Evolutionary conservation across 129 eudicot species (phyloP), one percentile per base, ranked within the genome.

Genomic region (Lactuca saligna): DNA sequence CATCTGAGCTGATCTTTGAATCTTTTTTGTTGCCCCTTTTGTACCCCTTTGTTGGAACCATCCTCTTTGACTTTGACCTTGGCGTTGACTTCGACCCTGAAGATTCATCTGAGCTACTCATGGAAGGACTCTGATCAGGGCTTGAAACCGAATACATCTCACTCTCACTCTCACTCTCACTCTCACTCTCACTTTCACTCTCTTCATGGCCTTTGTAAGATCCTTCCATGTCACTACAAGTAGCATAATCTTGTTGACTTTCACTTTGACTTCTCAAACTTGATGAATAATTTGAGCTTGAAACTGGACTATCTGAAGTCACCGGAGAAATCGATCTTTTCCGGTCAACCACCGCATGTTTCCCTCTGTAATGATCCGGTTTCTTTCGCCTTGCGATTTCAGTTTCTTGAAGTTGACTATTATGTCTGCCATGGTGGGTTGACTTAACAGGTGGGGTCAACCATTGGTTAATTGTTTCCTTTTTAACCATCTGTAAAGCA

Each of bases 211-310:
- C 79, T 62, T 35, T 63, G 41, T 68, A 72, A 65, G 71, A 75
- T 55, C 77, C 84, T 71, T 85, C 85, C 35, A 77, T 83, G 6
- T 75, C 85, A 49, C 78, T 72, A 55, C 20, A 11, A 57, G 61
- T 41, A 42, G 41, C 70, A 69, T 75, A 76, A 44, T 9, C 77
- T 74, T 80, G 57, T 32, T 53, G 77, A 73, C 75, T 80, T 63
- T 54, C 33, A 31, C 66, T 69, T 57, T 57, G 44, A 32, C 75
- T 58, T 42, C 55, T 72, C 77, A 60, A 74, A 79, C 71, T 73
- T 61, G 85, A 80, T 57, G 84, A 60, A 62, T 65, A 63, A 33
- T 54, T 13, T 54, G 75, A 74, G 68, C 80, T 61, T 16, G 79
- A 79, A 66, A 73, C 66, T 63, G 73, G 73, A 72, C 79, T 78